These are phyloP conservation scores for Solanum neorickii DNA, from an alignment of 257 asterid genomes.

Conservation along the genomic window DNA sequence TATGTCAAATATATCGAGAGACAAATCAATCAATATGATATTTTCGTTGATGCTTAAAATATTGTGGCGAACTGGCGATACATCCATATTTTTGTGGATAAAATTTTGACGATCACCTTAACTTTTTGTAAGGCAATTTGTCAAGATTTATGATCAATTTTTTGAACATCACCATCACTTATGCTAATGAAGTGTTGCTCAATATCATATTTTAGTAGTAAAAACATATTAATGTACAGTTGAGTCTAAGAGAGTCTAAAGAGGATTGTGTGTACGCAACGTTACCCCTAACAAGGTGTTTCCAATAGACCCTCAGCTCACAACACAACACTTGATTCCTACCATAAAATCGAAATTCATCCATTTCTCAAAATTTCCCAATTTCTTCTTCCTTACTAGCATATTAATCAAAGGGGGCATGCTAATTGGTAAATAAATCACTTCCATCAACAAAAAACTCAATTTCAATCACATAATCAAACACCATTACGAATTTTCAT, in stretches of 20 bases:
- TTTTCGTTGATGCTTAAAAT: too few species aligned
- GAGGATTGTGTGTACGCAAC: fast-evolving
- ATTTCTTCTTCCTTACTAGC: neutral
- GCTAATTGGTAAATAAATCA: neutral
- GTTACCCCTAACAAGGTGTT: neutral
- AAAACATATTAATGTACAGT: too few species aligned
- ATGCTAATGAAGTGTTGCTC: too few species aligned
- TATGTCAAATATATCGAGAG: too few species aligned
- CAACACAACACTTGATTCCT: neutral
- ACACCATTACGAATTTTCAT: neutral
- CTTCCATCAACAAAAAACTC: neutral
- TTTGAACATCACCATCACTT: too few species aligned
- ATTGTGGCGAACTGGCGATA: too few species aligned
- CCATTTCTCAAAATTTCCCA: neutral
- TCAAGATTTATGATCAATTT: too few species aligned
- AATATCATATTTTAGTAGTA: too few species aligned
- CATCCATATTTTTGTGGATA: too few species aligned
- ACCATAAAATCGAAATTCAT: neutral
- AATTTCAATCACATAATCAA: neutral
- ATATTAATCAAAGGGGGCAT: neutral
- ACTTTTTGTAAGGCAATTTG: too few species aligned
- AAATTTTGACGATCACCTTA: too few species aligned
- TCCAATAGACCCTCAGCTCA: neutral
- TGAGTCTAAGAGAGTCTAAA: neutral
- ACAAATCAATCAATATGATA: too few species aligned